phyloP scores from a whole-genome alignment of 176 grass and related monocot species.

The Oryza longistaminata region DNA sequence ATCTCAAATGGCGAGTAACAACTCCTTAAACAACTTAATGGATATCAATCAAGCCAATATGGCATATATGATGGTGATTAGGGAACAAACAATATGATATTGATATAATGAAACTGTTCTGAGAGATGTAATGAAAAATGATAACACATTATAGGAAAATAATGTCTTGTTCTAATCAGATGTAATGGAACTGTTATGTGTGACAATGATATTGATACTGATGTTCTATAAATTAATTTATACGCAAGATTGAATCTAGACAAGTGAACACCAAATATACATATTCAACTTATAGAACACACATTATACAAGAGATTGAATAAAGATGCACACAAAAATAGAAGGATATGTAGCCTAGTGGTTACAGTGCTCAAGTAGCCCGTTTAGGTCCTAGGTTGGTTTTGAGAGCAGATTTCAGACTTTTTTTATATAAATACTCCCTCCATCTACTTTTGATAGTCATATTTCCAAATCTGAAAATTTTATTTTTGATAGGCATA shows the following conservation, averaged over 20 bases:
- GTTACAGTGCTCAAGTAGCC: too few species aligned
- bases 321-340: neutral
- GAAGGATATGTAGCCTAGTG: neutral
- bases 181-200: neutral
- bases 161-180: neutral
- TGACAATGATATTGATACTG: neutral
- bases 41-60: neutral
- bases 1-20: conserved; percentile 1
- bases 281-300: neutral
- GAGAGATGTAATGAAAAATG: neutral
- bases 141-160: conserved; percentile 21
- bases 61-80: conserved; percentile 22
- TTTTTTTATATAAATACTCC: too few species aligned
- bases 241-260: neutral
- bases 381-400: too few species aligned
- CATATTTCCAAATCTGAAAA: too few species aligned
- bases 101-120: too few species aligned
- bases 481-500: too few species aligned
- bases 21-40: conserved; percentile 34
- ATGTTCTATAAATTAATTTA: neutral
- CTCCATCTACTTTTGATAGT: too few species aligned
- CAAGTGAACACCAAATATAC: neutral
- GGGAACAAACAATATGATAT: neutral
- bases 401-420: too few species aligned
- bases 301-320: neutral